phyloP scores from a whole-genome alignment of 805 yeast genomes.

The Metschnikowia picachoensis region DNA sequence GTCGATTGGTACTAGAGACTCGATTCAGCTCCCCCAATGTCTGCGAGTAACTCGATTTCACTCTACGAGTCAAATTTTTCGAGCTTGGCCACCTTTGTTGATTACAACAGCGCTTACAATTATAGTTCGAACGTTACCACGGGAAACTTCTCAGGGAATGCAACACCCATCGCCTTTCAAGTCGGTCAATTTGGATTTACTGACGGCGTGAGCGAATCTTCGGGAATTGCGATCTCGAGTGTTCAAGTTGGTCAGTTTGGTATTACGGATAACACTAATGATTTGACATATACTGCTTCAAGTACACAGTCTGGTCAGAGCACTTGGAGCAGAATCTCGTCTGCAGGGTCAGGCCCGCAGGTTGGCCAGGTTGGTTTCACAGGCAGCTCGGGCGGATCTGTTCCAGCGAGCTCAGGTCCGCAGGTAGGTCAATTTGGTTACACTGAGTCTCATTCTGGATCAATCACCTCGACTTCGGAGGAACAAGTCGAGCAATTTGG shows the following conservation, averaged over 20 bases:
- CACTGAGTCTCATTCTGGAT: background rate
- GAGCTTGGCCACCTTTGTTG: no score
- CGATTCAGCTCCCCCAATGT: no score
- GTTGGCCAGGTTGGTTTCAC: background rate
- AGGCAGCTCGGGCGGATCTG: background rate
- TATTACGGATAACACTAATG: background rate
- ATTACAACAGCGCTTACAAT: no score
- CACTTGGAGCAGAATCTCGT: no score
- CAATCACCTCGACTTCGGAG: background rate
- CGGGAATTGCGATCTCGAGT: background rate
- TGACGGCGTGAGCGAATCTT: background rate
- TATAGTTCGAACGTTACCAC: no score
- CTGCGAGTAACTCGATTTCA: no score
- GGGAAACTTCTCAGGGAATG: background rate
- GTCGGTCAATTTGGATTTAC: constrained; percentile 1
- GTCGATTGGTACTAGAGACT: no score
- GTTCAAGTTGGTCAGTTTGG: constrained; percentile 2
- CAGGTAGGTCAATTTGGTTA: constrained; percentile 1
- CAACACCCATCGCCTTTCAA: background rate
- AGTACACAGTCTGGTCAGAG: no score
- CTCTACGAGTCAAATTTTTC: no score
- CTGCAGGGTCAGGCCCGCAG: background rate
- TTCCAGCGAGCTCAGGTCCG: background rate
- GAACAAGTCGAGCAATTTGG: constrained; percentile 2
- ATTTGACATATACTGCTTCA: no score